phyloP scores from a whole-genome alignment of 768 basidiomycete species.

The Boletus insuetus region DNA sequence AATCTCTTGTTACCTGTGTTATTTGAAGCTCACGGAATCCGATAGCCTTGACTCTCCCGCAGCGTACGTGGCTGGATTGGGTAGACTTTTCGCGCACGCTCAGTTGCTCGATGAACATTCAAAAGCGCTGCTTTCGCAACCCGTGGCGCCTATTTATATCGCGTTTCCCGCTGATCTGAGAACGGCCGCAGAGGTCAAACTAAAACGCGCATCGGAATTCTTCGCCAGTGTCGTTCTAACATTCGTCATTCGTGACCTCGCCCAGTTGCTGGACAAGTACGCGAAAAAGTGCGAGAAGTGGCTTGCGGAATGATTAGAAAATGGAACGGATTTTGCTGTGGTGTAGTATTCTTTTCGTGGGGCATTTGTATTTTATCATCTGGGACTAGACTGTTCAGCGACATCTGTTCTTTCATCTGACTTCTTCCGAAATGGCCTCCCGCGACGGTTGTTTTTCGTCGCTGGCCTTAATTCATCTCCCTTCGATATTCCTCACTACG shows the following conservation, averaged over 20 bases:
- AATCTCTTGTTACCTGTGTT: constrained; percentile 3
- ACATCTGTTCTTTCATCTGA: constrained; percentile 31
- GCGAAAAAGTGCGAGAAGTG: constrained; percentile 92
- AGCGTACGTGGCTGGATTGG: constrained; percentile 74
- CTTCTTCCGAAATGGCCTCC: constrained; percentile 11
- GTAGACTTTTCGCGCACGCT: constrained; percentile 66
- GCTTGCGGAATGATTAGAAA: constrained; percentile 66
- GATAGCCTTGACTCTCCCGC: constrained; percentile 84
- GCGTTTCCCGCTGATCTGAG: constrained; percentile 67
- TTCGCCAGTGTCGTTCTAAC: constrained; percentile 86
- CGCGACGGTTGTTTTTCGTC: constrained; percentile 14
- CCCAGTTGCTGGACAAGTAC: constrained; percentile 87
- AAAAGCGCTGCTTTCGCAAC: constrained; percentile 63
- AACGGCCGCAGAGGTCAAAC: constrained; percentile 62
- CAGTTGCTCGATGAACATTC: constrained; percentile 89
- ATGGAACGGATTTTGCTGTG: constrained; percentile 20
- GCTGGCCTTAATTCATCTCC: constrained; percentile 7
- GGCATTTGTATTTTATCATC: constrained; percentile 35
- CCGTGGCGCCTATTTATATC: constrained; percentile 69
- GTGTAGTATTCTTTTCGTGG: constrained; percentile 26
- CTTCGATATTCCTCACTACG: constrained; percentile 21
- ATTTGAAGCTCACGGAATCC: constrained; percentile 12
- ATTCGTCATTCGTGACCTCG: constrained; percentile 86
- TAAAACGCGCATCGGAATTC: constrained; percentile 86
- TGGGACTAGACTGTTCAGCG: constrained; percentile 33